Evolutionary conservation across 176 grass and related monocot genomes (phyloP), one percentile per base, ranked within the genome.

Genomic region (Bromus sterilis): DNA sequence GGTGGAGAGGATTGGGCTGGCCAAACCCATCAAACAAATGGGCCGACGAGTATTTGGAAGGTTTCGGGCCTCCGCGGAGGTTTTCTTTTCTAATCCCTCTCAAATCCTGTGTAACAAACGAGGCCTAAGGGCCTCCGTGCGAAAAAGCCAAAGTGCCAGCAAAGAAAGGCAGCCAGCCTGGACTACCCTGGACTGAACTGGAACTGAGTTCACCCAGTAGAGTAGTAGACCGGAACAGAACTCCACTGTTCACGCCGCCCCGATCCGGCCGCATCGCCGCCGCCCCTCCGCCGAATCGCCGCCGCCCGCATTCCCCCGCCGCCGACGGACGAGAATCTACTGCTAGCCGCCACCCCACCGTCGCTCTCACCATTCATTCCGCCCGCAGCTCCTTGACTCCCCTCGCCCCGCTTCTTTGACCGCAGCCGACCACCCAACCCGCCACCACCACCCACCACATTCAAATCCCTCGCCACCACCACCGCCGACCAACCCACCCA

Each of bases 391-490:
- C 53, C n/a, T 56, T 24, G 21, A n/a, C 24, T 24, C 44, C 14
- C 7, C 16, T 6, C 56, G 30, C 59, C 21, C 37, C 31, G 14
- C 48, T 43, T 15, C 18, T 60, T 73, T 74, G 68, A 71, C 79
- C 61, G 77, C 66, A 25, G 35, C 65, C 65, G 65, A 68, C 66
- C 34, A 8, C 21, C 10, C 9, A 28, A 8, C 56, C n/a, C 23
- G 29, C 34, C 33, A 5, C 14, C 26, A 11, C 24, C 24, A 32
- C 40, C 79, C 62, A 31, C 79, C 35, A 79, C 29, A 82, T 58
- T 72, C 84, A 85, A 93, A 89, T 77, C 90, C 83, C 78, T 76
- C 70, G 28, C 64, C 83, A 25, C 56, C 77, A 40, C 37, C 80
- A 16, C 33, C 3, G 18, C 65, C 66, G 59, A 41, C n/a, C 34